Percentiles rank a stretch among this genome's conserved stretches.
Conservation (phyloP, 106 monocot genomes). For the Vanilla planifolia region DNA sequence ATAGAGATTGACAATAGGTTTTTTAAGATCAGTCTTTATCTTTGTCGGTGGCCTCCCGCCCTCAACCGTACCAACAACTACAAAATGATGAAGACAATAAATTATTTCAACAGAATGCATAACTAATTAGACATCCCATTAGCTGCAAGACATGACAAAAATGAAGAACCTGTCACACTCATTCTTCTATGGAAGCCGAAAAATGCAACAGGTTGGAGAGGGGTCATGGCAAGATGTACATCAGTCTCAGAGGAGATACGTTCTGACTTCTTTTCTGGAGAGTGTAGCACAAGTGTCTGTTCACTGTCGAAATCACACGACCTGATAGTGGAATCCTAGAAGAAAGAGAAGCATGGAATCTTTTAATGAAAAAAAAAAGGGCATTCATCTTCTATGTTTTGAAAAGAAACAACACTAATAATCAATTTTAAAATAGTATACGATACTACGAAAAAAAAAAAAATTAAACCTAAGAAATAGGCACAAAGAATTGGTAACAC, state of each 20-base stretch:
- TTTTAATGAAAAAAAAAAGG: background rate
- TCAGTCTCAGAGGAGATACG: conserved; percentile 67
- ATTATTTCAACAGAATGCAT: background rate
- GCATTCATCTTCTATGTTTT: background rate
- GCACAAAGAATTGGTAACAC: background rate
- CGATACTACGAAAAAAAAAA: too few species aligned
- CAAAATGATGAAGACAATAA: conserved; percentile 8
- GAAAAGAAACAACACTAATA: background rate
- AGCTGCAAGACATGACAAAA: background rate
- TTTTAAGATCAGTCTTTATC: conserved; percentile 97
- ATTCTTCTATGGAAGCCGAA: conserved; percentile 91
- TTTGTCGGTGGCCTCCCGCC: conserved; percentile 81
- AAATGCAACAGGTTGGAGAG: conserved; percentile 89
- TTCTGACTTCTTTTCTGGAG: conserved; percentile 80
- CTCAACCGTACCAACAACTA: conserved; percentile 93
- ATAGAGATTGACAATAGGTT: conserved; percentile 87
- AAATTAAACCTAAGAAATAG: background rate
- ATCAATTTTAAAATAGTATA: too few species aligned
- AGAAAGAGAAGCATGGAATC: conserved; percentile 2
- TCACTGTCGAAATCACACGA: conserved; percentile 96
- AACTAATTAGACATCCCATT: background rate
- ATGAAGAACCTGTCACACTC: conserved; percentile 87
- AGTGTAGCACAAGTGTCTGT: conserved; percentile 86
- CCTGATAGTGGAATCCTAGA: conserved; percentile 85
- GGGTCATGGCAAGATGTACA: conserved; percentile 90